These are phyloP conservation scores for Sphaerobolus stellatus DNA, from an alignment of 1,284 basidiomycete species.

Conservation along the genomic window DNA sequence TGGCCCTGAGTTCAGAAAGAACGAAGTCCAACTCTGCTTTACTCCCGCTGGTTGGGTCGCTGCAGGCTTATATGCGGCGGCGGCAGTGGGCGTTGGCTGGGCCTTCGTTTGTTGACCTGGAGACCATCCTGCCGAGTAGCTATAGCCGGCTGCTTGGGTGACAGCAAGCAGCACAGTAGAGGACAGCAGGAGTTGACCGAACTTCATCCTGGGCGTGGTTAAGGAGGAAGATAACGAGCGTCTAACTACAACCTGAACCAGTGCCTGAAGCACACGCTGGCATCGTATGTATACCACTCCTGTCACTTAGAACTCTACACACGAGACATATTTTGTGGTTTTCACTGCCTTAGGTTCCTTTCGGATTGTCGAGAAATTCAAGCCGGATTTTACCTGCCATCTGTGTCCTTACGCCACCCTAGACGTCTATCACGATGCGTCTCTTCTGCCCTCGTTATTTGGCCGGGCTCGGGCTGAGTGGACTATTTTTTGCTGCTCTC, in stretches of 20 bases:
- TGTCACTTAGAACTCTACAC: too few species aligned
- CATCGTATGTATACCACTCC: too few species aligned
- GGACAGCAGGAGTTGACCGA: conserved; percentile 34
- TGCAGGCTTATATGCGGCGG: conserved; percentile 14
- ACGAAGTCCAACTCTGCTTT: conserved; percentile 36
- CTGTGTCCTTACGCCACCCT: too few species aligned
- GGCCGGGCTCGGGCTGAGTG: too few species aligned
- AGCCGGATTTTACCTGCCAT: too few species aligned
- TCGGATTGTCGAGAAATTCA: too few species aligned
- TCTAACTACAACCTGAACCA: neutral
- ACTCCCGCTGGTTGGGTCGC: conserved; percentile 13
- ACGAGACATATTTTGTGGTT: too few species aligned
- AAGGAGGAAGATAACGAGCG: neutral
- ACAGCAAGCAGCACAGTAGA: conserved; percentile 26
- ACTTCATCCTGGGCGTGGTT: too few species aligned
- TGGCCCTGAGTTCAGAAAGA: conserved; percentile 53
- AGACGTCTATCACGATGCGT: too few species aligned
- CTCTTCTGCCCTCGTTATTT: too few species aligned
- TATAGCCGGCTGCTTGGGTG: conserved; percentile 50
- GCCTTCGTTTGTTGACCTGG: conserved; percentile 51
- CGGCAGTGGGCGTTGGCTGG: conserved; percentile 35
- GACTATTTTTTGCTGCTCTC: neutral
- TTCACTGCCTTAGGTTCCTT: too few species aligned
- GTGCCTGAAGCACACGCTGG: neutral
- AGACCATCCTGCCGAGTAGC: conserved; percentile 75